phyloP scores from a whole-genome alignment of 2,329 filamentous ascomycete species.

The Xylariaceae sp. region DNA sequence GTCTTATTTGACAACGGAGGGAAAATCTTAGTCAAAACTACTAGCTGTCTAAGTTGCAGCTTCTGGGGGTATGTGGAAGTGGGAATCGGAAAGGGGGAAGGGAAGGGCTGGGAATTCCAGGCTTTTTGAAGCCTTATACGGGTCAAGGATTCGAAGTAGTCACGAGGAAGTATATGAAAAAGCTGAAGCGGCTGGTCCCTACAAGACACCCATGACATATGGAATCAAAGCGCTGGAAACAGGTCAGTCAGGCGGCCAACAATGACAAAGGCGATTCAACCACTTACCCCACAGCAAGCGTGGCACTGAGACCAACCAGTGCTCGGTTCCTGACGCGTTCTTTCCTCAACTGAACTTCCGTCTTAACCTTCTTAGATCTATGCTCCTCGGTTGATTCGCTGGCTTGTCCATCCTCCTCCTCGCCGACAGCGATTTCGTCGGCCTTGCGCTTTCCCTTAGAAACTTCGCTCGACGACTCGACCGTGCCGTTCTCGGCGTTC shows the following conservation, averaged over 20 bases:
- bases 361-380: constrained; percentile 70
- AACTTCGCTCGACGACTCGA: constrained; percentile 32
- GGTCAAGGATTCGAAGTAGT: constrained; percentile 12
- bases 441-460: constrained; percentile 68
- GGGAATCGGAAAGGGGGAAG: constrained; percentile 13
- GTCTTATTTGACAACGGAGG: constrained; percentile 9
- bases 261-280: neutral
- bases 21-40: constrained; percentile 10
- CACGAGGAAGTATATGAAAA: constrained; percentile 7
- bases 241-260: constrained; percentile 7
- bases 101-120: constrained; percentile 7
- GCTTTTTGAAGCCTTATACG: no score
- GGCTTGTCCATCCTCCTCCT: constrained; percentile 48
- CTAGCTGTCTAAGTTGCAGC: constrained; percentile 10
- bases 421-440: constrained; percentile 63
- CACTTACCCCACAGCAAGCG: constrained; percentile 84
- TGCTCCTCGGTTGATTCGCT: constrained; percentile 42
- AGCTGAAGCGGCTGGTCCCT: constrained; percentile 12
- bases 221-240: constrained; percentile 39
- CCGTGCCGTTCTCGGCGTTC: constrained; percentile 33
- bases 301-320: constrained; percentile 78
- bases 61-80: constrained; percentile 18
- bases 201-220: constrained; percentile 48
- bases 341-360: constrained; percentile 75
- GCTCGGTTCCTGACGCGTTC: constrained; percentile 83